Evolutionary conservation across 2,329 filamentous ascomycete species (phyloP).

Genomic region (Amesomyces nigricolor): DNA sequence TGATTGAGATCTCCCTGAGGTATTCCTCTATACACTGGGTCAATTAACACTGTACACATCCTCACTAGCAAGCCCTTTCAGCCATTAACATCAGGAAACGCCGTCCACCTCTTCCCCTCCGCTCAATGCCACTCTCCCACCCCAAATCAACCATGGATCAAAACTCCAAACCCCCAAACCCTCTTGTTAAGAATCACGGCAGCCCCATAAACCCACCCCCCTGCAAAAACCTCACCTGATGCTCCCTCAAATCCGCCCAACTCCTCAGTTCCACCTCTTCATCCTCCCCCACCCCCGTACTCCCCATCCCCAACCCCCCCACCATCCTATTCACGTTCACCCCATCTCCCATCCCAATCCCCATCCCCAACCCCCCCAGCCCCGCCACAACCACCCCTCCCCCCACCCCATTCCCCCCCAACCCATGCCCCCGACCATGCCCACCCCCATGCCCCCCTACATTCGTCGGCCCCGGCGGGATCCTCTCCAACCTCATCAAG

Average conservation of each 20-base stretch:
- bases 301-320: slow-evolving; percentile 32
- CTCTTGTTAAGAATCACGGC: slow-evolving; percentile 3
- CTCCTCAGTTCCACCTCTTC: slow-evolving; percentile 71
- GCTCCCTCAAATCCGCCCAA: slow-evolving; percentile 72
- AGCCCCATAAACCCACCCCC: slow-evolving; percentile 28
- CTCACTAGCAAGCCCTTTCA: too few relatives aligned
- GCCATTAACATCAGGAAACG: too few relatives aligned
- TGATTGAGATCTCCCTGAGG: too few relatives aligned
- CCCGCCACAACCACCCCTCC: slow-evolving; percentile 32
- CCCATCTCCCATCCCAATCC: neutral
- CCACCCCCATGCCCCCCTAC: neutral
- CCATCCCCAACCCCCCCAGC: neutral
- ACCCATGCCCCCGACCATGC: neutral
- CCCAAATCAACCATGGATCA: too few relatives aligned
- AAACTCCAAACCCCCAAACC: neutral
- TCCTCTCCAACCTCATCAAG: slow-evolving; percentile 66
- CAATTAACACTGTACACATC: too few relatives aligned
- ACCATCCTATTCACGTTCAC: neutral
- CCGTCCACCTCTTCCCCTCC: too few relatives aligned
- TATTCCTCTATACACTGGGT: too few relatives aligned
- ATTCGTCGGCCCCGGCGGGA: slow-evolving; percentile 32
- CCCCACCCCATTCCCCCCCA: neutral
- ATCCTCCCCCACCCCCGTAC: slow-evolving; percentile 37
- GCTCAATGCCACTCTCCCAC: too few relatives aligned
- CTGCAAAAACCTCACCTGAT: slow-evolving; percentile 54